Conservation (phyloP, 2,329 filamentous ascomycete species). For the Didymella pinodella region DNA sequence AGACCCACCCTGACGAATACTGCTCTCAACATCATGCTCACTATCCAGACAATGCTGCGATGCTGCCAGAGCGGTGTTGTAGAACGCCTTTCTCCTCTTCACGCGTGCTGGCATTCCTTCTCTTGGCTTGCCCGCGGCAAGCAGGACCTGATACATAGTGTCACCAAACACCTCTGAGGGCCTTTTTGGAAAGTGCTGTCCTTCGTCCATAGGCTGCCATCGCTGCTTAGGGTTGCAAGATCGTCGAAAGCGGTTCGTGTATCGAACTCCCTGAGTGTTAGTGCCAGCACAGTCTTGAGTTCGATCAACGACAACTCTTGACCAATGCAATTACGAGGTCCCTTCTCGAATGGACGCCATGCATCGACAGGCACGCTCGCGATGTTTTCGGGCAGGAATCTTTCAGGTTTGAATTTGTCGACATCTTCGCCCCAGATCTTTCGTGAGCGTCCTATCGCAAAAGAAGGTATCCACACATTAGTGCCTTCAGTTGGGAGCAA, state of each 20-base stretch:
- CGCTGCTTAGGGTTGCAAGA: constrained; percentile 18
- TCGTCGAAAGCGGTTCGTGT: constrained; percentile 30
- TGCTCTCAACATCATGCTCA: not conserved
- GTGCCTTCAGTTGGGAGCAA: constrained; percentile 30
- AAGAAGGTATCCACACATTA: constrained; percentile 28
- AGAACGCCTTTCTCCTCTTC: constrained; percentile 16
- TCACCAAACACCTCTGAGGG: constrained; percentile 34
- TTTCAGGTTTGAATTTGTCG: constrained; percentile 36
- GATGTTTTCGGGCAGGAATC: constrained; percentile 29
- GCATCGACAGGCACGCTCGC: constrained; percentile 27
- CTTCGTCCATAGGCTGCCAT: constrained; percentile 32
- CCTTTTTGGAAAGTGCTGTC: constrained; percentile 26
- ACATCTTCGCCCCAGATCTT: constrained; percentile 30
- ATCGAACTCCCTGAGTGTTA: constrained; percentile 38
- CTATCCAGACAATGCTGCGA: not conserved
- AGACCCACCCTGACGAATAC: not conserved
- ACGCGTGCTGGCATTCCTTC: constrained; percentile 38
- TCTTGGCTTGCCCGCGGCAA: constrained; percentile 37
- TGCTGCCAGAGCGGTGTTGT: not conserved
- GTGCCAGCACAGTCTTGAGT: constrained; percentile 31
- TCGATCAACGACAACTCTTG: constrained; percentile 32
- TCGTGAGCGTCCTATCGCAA: constrained; percentile 28
- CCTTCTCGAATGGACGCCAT: constrained; percentile 52
- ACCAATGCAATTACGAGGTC: constrained; percentile 38
- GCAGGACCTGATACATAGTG: constrained; percentile 38